phyloP scores from a whole-genome alignment of 163 green algal species.

The Picocystis sp. region DNA sequence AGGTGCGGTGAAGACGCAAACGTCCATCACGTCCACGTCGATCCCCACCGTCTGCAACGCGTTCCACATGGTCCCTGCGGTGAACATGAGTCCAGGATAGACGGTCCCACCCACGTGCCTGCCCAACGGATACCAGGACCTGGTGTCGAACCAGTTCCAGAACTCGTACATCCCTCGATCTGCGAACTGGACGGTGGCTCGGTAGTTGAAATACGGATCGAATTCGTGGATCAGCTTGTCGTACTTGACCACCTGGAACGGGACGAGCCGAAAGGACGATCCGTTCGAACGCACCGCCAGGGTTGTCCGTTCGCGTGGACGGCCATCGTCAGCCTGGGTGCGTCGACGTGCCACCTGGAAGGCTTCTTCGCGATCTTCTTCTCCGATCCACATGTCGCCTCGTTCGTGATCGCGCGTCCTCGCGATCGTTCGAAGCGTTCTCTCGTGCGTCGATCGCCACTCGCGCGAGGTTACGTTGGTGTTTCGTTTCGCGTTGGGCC shows the following conservation, averaged over 20 bases:
- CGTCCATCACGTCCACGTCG: constrained; percentile 71
- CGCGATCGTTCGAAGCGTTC: too few species aligned
- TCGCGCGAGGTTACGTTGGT: too few species aligned
- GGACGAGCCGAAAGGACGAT: neutral
- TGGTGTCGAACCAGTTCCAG: constrained; percentile 84
- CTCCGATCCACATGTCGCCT: too few species aligned
- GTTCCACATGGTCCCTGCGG: constrained; percentile 59
- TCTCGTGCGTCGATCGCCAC: too few species aligned
- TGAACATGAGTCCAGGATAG: constrained; percentile 79
- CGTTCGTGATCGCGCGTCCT: too few species aligned
- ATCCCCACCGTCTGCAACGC: constrained; percentile 67
- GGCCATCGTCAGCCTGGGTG: too few species aligned
- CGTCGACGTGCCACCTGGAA: too few species aligned
- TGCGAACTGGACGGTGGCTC: constrained; percentile 62
- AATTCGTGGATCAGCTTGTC: constrained; percentile 68
- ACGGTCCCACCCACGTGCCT: constrained; percentile 73
- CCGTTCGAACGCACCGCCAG: too few species aligned
- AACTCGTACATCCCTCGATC: constrained; percentile 65
- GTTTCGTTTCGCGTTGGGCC: too few species aligned
- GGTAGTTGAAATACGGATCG: constrained; percentile 73
- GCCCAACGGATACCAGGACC: constrained; percentile 79
- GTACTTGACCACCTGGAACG: constrained; percentile 49
- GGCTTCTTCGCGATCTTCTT: too few species aligned
- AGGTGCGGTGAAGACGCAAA: constrained; percentile 90
- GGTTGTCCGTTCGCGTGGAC: too few species aligned